Conservation (phyloP, 345 rosid genomes). For the Brassica nigra region DNA sequence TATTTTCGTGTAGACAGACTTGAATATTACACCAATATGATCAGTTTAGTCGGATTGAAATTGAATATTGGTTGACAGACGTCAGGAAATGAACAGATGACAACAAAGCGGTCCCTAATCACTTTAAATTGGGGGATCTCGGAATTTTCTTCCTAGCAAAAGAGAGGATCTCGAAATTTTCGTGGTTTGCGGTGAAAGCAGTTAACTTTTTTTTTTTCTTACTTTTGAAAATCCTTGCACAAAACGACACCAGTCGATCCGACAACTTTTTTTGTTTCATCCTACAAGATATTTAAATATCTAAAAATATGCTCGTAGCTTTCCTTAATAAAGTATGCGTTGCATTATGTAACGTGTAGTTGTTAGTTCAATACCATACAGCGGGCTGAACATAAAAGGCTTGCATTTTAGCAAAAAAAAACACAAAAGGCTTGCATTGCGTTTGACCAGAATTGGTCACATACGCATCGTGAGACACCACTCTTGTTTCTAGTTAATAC, state of each 20-base stretch:
- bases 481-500: constrained; percentile 9
- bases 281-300: not conserved
- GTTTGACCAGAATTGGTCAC: constrained; percentile 26
- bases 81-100: constrained; percentile 5
- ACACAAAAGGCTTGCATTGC: constrained; percentile 14
- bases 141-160: not conserved
- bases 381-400: not conserved
- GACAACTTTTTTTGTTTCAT: constrained; percentile 21
- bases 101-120: constrained; percentile 13
- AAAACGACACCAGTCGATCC: constrained; percentile 29
- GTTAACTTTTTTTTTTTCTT: too few species aligned
- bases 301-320: not conserved
- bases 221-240: constrained; percentile 30
- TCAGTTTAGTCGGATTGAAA: constrained; percentile 1
- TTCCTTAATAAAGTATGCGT: not conserved
- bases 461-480: constrained; percentile 27
- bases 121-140: not conserved
- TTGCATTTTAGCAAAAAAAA: too few species aligned
- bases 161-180: not conserved
- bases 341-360: not conserved
- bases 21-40: too few species aligned
- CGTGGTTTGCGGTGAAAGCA: constrained; percentile 29
- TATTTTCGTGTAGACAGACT: not conserved
- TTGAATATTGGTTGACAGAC: not conserved
- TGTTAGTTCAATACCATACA: not conserved